Conservation (phyloP, 495 filamentous ascomycete species). For the Neurospora terricola region DNA sequence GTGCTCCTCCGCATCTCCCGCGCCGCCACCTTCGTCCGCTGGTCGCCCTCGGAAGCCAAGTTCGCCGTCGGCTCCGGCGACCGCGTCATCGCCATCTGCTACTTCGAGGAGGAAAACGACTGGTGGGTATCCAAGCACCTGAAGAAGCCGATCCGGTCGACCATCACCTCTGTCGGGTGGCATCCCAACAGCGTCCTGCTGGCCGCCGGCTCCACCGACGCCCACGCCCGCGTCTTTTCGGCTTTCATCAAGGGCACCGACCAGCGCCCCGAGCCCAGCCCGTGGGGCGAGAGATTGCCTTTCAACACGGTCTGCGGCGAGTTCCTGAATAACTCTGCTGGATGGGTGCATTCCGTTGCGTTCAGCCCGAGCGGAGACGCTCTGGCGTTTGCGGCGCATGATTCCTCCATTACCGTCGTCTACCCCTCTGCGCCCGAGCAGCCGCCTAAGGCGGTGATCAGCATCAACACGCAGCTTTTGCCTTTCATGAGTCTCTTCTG, state of each 20-base stretch:
- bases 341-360: conserved; percentile 84
- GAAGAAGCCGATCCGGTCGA: conserved; percentile 95
- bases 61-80: conserved; percentile 96
- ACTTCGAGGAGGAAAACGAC: conserved; percentile 97
- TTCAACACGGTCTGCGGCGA: conserved; percentile 98
- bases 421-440: conserved; percentile 91
- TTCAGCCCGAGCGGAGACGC: conserved; percentile 90
- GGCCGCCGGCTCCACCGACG: conserved; percentile 89
- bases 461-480: conserved; percentile 76
- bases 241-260: conserved; percentile 94
- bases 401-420: conserved; percentile 91
- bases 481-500: conserved; percentile 89
- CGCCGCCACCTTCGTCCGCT: conserved; percentile 92
- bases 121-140: conserved; percentile 99
- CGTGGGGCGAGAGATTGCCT: conserved; percentile 89
- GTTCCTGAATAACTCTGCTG: conserved; percentile 86
- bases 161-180: conserved; percentile 88
- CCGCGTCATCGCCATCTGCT: conserved; percentile 92
- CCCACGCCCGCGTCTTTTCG: conserved; percentile 93
- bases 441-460: conserved; percentile 78
- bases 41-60: conserved; percentile 93
- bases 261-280: conserved; percentile 72
- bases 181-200: conserved; percentile 94
- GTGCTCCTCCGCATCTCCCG: conserved; percentile 96
- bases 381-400: conserved; percentile 84